Percentiles rank a stretch among this genome's conserved stretches.
Conservation (phyloP, 2,329 filamentous ascomycete species). For the Beauveria sp. region DNA sequence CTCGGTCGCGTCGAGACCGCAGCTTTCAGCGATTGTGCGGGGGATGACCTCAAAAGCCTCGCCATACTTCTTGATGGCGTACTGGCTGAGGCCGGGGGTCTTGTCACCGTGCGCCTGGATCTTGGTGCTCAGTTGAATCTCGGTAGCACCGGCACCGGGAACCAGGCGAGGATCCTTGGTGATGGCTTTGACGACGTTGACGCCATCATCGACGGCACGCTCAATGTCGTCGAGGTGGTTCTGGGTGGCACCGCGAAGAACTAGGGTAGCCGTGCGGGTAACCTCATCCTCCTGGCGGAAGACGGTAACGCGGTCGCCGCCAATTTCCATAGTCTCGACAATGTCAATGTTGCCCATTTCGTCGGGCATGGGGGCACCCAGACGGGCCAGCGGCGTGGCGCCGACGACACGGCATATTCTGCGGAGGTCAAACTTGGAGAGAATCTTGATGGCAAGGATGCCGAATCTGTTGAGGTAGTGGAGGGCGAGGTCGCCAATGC, state of each 20-base stretch:
- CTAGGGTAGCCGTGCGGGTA: conserved; percentile 88
- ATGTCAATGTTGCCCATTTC: conserved; percentile 95
- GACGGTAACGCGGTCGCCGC: conserved; percentile 94
- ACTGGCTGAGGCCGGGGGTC: conserved; percentile 86
- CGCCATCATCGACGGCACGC: conserved; percentile 92
- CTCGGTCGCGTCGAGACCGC: conserved; percentile 94
- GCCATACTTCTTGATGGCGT: conserved; percentile 94
- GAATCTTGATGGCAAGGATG: conserved; percentile 91
- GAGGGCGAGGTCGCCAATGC: conserved; percentile 90
- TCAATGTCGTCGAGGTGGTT: conserved; percentile 97
- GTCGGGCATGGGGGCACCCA: conserved; percentile 98
- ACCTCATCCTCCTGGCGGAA: conserved; percentile 94
- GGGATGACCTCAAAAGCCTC: conserved; percentile 98
- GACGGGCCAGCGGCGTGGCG: conserved; percentile 87
- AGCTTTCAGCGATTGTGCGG: conserved; percentile 87
- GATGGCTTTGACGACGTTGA: conserved; percentile 98
- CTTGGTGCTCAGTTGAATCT: conserved; percentile 87
- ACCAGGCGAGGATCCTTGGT: conserved; percentile 88
- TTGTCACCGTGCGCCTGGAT: conserved; percentile 87
- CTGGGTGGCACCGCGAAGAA: conserved; percentile 90
- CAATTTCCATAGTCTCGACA: conserved; percentile 95
- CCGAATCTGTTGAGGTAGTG: conserved; percentile 98
- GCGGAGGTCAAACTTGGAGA: conserved; percentile 96
- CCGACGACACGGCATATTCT: conserved; percentile 93
- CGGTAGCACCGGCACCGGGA: conserved; percentile 87